Evolutionary conservation across 306 rosid species (phyloP).

Genomic region (Calophaca sinica): DNA sequence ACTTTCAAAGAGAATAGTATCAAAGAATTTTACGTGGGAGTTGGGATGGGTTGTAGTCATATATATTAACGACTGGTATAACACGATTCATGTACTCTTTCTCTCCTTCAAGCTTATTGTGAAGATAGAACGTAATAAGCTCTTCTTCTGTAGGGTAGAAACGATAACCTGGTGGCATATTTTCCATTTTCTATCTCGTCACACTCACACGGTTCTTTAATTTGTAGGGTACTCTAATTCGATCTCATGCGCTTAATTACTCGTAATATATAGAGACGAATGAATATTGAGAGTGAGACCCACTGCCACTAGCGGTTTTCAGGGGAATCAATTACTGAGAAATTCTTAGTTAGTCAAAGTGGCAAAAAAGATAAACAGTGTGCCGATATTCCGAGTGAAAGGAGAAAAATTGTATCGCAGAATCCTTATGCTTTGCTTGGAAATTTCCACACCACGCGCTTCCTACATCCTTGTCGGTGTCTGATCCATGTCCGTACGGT

Average conservation of each 20-base stretch:
- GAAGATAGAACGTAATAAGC: conserved; percentile 70
- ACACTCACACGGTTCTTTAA: too few relatives aligned
- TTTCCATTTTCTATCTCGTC: conserved; percentile 47
- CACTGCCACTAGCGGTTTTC: conserved; percentile 14
- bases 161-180: conserved; percentile 77
- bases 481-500: conserved; percentile 36
- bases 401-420: not conserved
- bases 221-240: not conserved
- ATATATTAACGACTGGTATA: conserved; percentile 71
- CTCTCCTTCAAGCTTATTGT: conserved; percentile 65
- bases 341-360: conserved; percentile 18
- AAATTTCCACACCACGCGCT: conserved; percentile 59
- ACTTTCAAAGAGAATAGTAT: not conserved
- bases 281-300: not conserved
- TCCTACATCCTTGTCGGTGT: not conserved
- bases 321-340: conserved; percentile 14
- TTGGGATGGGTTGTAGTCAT: conserved; percentile 70
- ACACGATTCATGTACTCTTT: conserved; percentile 58
- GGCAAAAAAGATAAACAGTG: conserved; percentile 23
- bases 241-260: conserved; percentile 1
- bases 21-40: conserved; percentile 71
- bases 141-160: conserved; percentile 95
- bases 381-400: conserved; percentile 40
- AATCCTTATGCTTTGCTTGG: conserved; percentile 24
- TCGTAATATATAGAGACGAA: not conserved